These are phyloP conservation scores for Blastobotrys elegans DNA, from an alignment of 1,139 yeast genomes.

Conservation along the genomic window DNA sequence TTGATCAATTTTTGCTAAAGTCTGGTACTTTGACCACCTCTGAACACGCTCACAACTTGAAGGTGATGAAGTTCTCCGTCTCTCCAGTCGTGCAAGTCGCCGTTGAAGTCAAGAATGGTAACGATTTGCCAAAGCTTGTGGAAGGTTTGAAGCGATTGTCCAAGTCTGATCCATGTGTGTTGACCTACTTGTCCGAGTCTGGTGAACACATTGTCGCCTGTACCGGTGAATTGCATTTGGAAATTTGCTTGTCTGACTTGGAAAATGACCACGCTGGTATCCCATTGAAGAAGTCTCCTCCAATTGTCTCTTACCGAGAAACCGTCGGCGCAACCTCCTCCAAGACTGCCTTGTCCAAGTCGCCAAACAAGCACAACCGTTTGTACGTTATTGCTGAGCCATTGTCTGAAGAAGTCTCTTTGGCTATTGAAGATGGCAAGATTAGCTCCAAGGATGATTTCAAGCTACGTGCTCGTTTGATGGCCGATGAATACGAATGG, in stretches of 20 bases:
- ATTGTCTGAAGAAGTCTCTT: slow-evolving; percentile 85
- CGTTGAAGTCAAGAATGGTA: slow-evolving; percentile 99
- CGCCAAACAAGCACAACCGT: slow-evolving; percentile 99
- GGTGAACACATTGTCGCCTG: slow-evolving; percentile 99
- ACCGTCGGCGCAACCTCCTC: slow-evolving; percentile 92
- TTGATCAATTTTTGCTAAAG: slow-evolving; percentile 98
- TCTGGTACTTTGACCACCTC: slow-evolving; percentile 98
- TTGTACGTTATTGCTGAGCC: slow-evolving; percentile 97
- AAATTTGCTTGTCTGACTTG: slow-evolving; percentile 93
- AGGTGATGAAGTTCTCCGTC: slow-evolving; percentile 99
- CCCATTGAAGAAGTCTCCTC: slow-evolving; percentile 96
- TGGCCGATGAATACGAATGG: slow-evolving; percentile 99
- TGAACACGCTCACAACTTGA: slow-evolving; percentile 98
- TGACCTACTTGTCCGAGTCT: slow-evolving; percentile 78
- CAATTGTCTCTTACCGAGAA: slow-evolving; percentile 99
- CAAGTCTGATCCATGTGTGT: slow-evolving; percentile 99
- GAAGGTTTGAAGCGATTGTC: slow-evolving; percentile 99
- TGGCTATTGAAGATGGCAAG: slow-evolving; percentile 90
- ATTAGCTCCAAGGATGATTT: slow-evolving; percentile 95
- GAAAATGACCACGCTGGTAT: slow-evolving; percentile 99
- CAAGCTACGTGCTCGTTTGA: slow-evolving; percentile 98
- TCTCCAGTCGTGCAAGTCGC: slow-evolving; percentile 99
- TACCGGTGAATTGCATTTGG: slow-evolving; percentile 99
- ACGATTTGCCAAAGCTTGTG: slow-evolving; percentile 98
- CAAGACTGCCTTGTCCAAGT: slow-evolving; percentile 95